These are phyloP conservation scores for Rhizopogon vulgaris DNA, from an alignment of 768 basidiomycete species.

Conservation along the genomic window DNA sequence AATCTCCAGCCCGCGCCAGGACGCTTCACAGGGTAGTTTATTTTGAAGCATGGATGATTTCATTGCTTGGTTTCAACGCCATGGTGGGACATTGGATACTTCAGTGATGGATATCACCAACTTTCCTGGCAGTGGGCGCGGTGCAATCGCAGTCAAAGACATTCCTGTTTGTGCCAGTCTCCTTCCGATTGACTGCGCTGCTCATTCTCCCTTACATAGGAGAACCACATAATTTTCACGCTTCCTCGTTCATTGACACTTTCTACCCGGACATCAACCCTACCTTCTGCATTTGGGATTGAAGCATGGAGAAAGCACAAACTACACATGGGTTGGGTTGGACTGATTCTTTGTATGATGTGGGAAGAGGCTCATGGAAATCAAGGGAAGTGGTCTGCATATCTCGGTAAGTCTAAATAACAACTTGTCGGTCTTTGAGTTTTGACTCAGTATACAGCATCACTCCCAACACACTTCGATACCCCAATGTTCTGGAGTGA, in stretches of 20 bases:
- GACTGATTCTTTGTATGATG: constrained; percentile 91
- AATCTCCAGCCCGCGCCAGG: too few species aligned
- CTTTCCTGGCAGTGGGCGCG: constrained; percentile 55
- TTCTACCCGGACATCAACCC: constrained; percentile 67
- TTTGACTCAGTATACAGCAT: constrained; percentile 23
- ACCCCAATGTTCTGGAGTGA: constrained; percentile 94
- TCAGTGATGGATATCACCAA: constrained; percentile 39
- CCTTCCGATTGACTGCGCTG: background rate
- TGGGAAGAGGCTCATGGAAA: constrained; percentile 74
- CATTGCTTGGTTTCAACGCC: constrained; percentile 51
- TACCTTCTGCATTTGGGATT: constrained; percentile 54
- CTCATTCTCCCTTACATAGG: constrained; percentile 32
- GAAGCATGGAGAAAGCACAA: constrained; percentile 56
- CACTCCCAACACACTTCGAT: constrained; percentile 67
- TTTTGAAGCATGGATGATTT: constrained; percentile 27
- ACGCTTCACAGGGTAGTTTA: background rate
- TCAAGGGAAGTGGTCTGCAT: constrained; percentile 61
- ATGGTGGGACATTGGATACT: constrained; percentile 46
- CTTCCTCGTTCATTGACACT: constrained; percentile 76
- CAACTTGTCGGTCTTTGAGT: background rate
- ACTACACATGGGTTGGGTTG: constrained; percentile 75
- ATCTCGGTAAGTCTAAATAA: constrained; percentile 51
- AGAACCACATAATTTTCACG: constrained; percentile 71
- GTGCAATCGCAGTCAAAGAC: constrained; percentile 67
- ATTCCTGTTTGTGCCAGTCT: constrained; percentile 48